phyloP scores from a whole-genome alignment of 208 protist genomes.

The Trypanosoma platydactyli region DNA sequence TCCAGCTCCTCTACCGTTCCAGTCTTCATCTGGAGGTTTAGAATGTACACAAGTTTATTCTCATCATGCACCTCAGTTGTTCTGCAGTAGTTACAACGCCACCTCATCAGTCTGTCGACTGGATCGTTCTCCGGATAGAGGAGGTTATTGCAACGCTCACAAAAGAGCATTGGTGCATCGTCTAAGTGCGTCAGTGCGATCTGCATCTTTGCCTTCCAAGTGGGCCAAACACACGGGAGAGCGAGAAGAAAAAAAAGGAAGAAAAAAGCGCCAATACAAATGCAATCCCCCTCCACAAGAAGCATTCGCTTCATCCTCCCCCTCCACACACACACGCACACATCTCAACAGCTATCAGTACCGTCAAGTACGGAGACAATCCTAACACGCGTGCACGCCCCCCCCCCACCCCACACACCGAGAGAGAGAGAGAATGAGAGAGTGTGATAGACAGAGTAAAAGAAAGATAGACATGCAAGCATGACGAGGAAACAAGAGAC shows the following conservation, averaged over 20 bases:
- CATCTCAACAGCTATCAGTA: not conserved
- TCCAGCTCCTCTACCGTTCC: slow-evolving; percentile 73
- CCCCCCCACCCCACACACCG: not conserved
- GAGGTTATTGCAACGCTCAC: slow-evolving; percentile 81
- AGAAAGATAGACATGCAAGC: too few relatives aligned
- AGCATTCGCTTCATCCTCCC: too few relatives aligned
- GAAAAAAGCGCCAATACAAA: slow-evolving; percentile 14
- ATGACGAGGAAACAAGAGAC: not conserved
- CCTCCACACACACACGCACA: not conserved
- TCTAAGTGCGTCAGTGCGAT: slow-evolving; percentile 26
- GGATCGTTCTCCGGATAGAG: slow-evolving; percentile 82
- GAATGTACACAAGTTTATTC: slow-evolving; percentile 83
- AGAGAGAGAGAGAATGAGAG: too few relatives aligned
- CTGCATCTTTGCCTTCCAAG: slow-evolving; percentile 14
- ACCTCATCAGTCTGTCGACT: slow-evolving; percentile 52
- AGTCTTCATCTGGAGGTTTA: slow-evolving; percentile 86
- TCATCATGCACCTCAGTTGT: slow-evolving; percentile 77
- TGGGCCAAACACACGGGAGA: slow-evolving; percentile 16
- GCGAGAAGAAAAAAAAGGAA: slow-evolving; percentile 12
- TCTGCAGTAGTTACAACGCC: slow-evolving; percentile 88
- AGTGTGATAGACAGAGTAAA: too few relatives aligned
- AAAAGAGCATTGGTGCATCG: slow-evolving; percentile 88
- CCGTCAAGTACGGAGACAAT: not conserved
- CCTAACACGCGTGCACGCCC: not conserved
- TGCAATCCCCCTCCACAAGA: not conserved